These are phyloP conservation scores for Amoebophrya sp. DNA, from an alignment of 169 alveolate species.

Conservation along the genomic window DNA sequence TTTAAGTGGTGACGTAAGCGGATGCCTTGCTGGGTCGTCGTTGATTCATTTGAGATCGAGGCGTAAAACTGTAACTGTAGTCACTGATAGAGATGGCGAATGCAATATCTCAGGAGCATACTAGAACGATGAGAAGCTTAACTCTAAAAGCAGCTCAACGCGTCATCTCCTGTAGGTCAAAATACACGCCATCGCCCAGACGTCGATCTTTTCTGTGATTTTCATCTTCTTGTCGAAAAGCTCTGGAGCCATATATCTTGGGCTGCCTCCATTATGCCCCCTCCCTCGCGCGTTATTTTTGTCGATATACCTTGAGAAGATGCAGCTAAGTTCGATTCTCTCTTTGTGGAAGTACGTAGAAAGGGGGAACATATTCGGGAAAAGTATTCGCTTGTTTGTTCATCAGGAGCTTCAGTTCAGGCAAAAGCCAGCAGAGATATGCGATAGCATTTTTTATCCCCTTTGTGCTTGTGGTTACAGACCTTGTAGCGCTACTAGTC, in stretches of 20 bases:
- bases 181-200: neutral
- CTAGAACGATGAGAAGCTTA: too few species aligned
- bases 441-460: neutral
- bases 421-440: neutral
- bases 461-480: neutral
- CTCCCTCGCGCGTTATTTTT: neutral
- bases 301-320: neutral
- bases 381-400: neutral
- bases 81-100: neutral
- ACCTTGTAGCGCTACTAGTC: neutral
- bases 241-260: slow-evolving; percentile 34
- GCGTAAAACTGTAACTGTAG: neutral
- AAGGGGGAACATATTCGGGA: neutral
- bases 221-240: slow-evolving; percentile 18
- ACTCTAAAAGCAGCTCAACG: neutral
- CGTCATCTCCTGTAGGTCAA: neutral
- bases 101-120: neutral
- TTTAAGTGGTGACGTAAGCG: neutral
- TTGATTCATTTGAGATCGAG: neutral
- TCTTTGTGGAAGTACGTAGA: neutral
- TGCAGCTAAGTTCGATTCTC: too few species aligned
- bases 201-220: neutral
- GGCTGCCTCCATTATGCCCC: slow-evolving; percentile 25
- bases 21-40: neutral
- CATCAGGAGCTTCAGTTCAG: neutral